Evolutionary conservation across 176 grass and related monocot species (phyloP), one percentile per base, ranked within the genome.

Genomic region (Oryza glumipatula): DNA sequence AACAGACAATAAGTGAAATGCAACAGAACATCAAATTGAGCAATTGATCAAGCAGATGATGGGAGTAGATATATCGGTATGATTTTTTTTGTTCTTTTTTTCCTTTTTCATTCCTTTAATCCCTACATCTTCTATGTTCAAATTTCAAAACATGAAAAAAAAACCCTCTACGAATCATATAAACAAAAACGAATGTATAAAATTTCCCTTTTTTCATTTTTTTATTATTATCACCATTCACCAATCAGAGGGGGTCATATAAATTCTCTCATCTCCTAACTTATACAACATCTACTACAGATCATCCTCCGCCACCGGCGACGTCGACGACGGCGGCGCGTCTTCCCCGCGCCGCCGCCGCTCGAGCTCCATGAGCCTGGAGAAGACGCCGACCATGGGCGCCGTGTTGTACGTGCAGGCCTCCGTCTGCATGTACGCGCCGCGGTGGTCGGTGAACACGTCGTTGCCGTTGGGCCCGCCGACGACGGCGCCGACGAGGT

Each of bases 351-450:
- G 54, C 49, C 21, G 33, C 38, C 76, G 49, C 47, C 65, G 11
- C 72, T 95, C 68, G 23, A 93, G 33, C 84, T 86, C 79, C 86
- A 79, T 76, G 24, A 98, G 74, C 83, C 70, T 98, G 10, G 96
- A 83, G 73, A 99, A 94, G 51, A 94, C 88, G 5, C 96, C 91
- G 35, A 96, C 94, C 77, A 93, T 76, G 33, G 90, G 94, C 35
- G 91, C 91, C 0, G 94, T 93, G 82, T 93, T 96, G 80, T 96
- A 96, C 5, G 88, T 93, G 79, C 90, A 93, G 0, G 94, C 94
- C 88, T 96, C 94, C 3, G 91, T 96, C 72, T 96, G 94, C 90
- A 96, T 92, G 73, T 95, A 93, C 72, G 76, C 82, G 16, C 83
- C 87, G 65, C 96, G 89, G 15, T 69, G 54, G 83, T 98, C 96